phyloP scores from a whole-genome alignment of 1,284 basidiomycete genomes.

The Rhodotorula sp. region DNA sequence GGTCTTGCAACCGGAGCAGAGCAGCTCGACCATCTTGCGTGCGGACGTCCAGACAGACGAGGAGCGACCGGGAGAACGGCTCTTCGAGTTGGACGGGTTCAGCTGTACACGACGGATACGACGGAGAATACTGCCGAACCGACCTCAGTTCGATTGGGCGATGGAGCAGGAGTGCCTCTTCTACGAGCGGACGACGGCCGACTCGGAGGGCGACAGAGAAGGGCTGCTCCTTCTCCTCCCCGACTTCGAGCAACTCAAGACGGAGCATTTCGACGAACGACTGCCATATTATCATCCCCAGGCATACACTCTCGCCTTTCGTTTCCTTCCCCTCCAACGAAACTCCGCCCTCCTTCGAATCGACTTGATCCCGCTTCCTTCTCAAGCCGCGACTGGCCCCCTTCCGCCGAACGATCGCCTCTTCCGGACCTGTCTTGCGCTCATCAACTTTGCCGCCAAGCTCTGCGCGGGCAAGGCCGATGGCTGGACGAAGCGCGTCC shows the following conservation, averaged over 20 bases:
- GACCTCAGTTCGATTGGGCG: slow-evolving; percentile 64
- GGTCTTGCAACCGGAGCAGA: slow-evolving; percentile 75
- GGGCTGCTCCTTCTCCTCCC: slow-evolving; percentile 65
- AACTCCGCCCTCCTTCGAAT: slow-evolving; percentile 52
- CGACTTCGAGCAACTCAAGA: slow-evolving; percentile 50
- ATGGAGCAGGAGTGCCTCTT: slow-evolving; percentile 75
- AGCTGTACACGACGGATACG: slow-evolving; percentile 57
- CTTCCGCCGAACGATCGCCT: slow-evolving; percentile 59
- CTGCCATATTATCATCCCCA: slow-evolving; percentile 78
- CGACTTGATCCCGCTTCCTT: slow-evolving; percentile 54
- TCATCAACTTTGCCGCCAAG: slow-evolving; percentile 78
- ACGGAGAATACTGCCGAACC: slow-evolving; percentile 66
- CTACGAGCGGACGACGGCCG: slow-evolving; percentile 49
- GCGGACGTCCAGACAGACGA: slow-evolving; percentile 63
- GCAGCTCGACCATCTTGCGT: slow-evolving; percentile 74
- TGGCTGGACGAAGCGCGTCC: slow-evolving; percentile 79
- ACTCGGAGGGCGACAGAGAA: slow-evolving; percentile 44
- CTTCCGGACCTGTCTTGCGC: slow-evolving; percentile 72
- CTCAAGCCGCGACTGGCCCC: slow-evolving; percentile 49
- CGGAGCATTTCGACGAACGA: slow-evolving; percentile 45
- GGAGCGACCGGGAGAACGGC: neutral
- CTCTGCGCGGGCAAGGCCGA: slow-evolving; percentile 78
- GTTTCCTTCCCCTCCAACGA: slow-evolving; percentile 53
- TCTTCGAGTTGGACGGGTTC: slow-evolving; percentile 44
- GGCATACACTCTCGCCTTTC: slow-evolving; percentile 69